Base-by-base conservation (phyloP, 192 early-diverging fungal genomes). In the Umbelopsis sp. region DNA sequence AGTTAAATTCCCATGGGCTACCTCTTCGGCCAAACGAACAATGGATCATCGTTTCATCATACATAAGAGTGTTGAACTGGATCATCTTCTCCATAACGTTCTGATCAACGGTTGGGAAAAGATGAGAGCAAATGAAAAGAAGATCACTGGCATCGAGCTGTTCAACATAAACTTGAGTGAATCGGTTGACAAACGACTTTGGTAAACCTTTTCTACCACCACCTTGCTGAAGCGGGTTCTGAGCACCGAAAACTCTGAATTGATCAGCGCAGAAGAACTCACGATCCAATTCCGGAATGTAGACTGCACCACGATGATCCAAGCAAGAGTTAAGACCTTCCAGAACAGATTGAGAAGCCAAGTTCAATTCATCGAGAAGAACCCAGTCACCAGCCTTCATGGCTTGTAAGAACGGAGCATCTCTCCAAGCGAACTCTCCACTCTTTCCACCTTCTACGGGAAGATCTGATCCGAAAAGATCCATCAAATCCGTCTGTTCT, bases 271-370 rank as follows among this genome's bases (percentile, higher is more conserved):
- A 91, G 16, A 84, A 76, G 71, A 99, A 98, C 53, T 91, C 86
- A 45, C 90, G 83, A 69, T 98, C 96, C 36, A 99, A 88, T 81
- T 99, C 98, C 12, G 97, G 93, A 26, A 99, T 94, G 77, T 97
- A 99, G 4, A 97, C 96, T 10, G 94, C 82, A 24, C 92, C 95
- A 71, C 98, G 93, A 77, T 99, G 97, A 85, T 99, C 98, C 24
- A 99, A 85, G 79, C 97, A 98, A 26, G 98, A 94, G 80, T 99
- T 99, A 70, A 99, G 88, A 74, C 97, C 97, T 86, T 99, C 98
- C 25, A 99, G 85, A 2, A 99, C 98, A 75, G 94, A 93, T 81
- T 99, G 98, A 26, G 94, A 95, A n/a, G 98, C 98, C 74, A 99
- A 84, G 77, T 99, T 99, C 68, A 98, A 87, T 74, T 99, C 98